Conservation (phyloP, 371 early-diverging fungal genomes). For the Syncephalis plumigaleata region DNA sequence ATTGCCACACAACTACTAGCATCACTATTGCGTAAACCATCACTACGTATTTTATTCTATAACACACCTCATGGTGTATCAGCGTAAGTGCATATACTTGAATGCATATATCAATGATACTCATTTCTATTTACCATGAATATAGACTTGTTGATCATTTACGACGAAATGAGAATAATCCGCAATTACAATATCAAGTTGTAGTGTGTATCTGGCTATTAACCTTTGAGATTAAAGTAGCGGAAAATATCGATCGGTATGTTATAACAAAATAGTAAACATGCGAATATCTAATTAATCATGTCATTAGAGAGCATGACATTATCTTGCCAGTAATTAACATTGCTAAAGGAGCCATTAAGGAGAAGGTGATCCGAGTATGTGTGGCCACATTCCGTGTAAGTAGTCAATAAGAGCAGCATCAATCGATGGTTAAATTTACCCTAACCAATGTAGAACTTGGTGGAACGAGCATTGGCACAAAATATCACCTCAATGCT, state of each 20-base stretch:
- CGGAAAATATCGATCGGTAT: slow-evolving; percentile 61
- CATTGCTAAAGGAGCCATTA: slow-evolving; percentile 78
- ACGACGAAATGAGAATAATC: slow-evolving; percentile 20
- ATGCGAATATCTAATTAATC: slow-evolving; percentile 2
- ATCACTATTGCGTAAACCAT: slow-evolving; percentile 44
- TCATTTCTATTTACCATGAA: not conserved
- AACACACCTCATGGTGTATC: slow-evolving; percentile 33
- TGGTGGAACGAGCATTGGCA: slow-evolving; percentile 60
- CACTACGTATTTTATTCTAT: slow-evolving; percentile 45
- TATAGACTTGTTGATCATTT: slow-evolving; percentile 1
- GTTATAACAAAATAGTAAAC: no score
- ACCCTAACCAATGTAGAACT: slow-evolving; percentile 27
- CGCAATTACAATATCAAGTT: slow-evolving; percentile 91
- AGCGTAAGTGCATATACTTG: slow-evolving; percentile 20
- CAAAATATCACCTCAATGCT: slow-evolving; percentile 75
- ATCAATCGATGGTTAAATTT: not conserved
- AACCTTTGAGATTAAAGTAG: slow-evolving; percentile 60
- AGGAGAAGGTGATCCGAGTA: slow-evolving; percentile 91
- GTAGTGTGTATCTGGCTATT: slow-evolving; percentile 84
- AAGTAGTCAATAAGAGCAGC: slow-evolving; percentile 5
- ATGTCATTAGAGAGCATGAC: slow-evolving; percentile 42
- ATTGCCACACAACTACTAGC: slow-evolving; percentile 74
- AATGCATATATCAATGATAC: not conserved
- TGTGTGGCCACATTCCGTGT: slow-evolving; percentile 62
- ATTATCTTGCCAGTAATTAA: slow-evolving; percentile 67